Percentiles rank a stretch among this genome's conserved stretches.
These are phyloP conservation scores for Solanum megistacrolobum DNA, from an alignment of 257 asterid species.

Conservation along the genomic window DNA sequence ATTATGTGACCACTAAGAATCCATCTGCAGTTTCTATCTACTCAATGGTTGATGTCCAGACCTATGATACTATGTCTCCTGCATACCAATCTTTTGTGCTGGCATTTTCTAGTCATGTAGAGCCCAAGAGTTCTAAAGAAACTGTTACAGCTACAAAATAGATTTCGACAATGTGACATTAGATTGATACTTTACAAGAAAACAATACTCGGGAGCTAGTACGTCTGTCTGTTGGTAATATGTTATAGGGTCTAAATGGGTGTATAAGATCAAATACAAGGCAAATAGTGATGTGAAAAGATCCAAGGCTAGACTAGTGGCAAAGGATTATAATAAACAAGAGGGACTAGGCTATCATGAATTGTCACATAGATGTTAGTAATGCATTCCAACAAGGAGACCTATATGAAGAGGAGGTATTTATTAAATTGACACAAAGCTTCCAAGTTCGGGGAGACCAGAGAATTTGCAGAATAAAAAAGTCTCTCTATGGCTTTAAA, in stretches of 20 bases:
- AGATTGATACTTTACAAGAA: not conserved
- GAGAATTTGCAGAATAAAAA: not conserved
- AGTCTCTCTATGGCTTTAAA: not conserved
- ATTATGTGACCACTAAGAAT: not conserved
- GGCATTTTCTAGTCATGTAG: not conserved
- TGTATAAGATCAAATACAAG: not conserved
- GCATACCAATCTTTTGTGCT: too few species aligned
- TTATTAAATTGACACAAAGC: not conserved
- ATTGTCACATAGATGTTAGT: not conserved
- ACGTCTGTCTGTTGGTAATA: not conserved
- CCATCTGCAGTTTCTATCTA: not conserved
- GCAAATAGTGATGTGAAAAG: not conserved
- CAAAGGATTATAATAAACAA: not conserved
- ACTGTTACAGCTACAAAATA: not conserved
- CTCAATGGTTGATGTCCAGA: not conserved
- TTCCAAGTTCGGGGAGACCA: not conserved
- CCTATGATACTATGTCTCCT: not conserved
- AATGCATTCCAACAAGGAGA: not conserved
- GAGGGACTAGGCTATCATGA: not conserved
- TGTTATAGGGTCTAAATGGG: not conserved
- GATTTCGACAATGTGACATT: not conserved
- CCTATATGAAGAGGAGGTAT: not conserved
- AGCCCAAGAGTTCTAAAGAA: not conserved
- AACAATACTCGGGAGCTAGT: not conserved
- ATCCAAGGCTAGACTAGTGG: not conserved